phyloP scores from a whole-genome alignment of 805 yeast genomes.

The Saccharomycopsis selenospora region DNA sequence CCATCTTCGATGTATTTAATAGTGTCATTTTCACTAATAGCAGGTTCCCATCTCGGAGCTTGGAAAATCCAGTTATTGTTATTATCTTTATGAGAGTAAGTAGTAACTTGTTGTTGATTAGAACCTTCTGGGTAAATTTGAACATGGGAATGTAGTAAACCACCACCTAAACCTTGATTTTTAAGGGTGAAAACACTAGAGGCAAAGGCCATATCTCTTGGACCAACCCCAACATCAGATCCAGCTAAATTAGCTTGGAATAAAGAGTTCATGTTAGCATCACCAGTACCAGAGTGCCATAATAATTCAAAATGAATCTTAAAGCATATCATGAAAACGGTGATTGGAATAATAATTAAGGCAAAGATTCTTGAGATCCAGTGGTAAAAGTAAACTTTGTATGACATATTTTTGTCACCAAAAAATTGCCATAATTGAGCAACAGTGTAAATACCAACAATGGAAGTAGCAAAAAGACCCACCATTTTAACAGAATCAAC shows the following conservation, averaged over 20 bases:
- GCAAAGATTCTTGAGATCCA: slow-evolving; percentile 62
- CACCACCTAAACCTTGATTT: slow-evolving; percentile 71
- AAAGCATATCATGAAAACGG: slow-evolving; percentile 58
- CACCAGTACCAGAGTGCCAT: slow-evolving; percentile 75
- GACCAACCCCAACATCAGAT: slow-evolving; percentile 57
- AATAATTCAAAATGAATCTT: slow-evolving; percentile 70
- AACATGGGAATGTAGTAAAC: slow-evolving; percentile 66
- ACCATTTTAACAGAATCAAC: slow-evolving; percentile 95
- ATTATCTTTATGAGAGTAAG: slow-evolving; percentile 66
- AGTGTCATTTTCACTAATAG: slow-evolving; percentile 29
- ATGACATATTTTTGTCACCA: slow-evolving; percentile 54
- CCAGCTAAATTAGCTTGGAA: slow-evolving; percentile 74
- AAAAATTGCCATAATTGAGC: slow-evolving; percentile 81
- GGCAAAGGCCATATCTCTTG: slow-evolving; percentile 59
- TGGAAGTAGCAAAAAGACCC: slow-evolving; percentile 80
- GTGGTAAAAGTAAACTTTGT: slow-evolving; percentile 46
- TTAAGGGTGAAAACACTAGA: slow-evolving; percentile 39
- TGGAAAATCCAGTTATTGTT: slow-evolving; percentile 67
- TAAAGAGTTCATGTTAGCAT: slow-evolving; percentile 68
- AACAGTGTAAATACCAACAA: slow-evolving; percentile 85
- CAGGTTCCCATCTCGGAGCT: slow-evolving; percentile 34
- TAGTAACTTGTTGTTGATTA: slow-evolving; percentile 70
- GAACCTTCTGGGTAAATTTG: slow-evolving; percentile 74
- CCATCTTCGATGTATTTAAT: slow-evolving; percentile 43
- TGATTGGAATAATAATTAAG: slow-evolving; percentile 57